These are phyloP conservation scores for Phialophora chinensis DNA, from an alignment of 2,329 filamentous ascomycete genomes.

Conservation along the genomic window DNA sequence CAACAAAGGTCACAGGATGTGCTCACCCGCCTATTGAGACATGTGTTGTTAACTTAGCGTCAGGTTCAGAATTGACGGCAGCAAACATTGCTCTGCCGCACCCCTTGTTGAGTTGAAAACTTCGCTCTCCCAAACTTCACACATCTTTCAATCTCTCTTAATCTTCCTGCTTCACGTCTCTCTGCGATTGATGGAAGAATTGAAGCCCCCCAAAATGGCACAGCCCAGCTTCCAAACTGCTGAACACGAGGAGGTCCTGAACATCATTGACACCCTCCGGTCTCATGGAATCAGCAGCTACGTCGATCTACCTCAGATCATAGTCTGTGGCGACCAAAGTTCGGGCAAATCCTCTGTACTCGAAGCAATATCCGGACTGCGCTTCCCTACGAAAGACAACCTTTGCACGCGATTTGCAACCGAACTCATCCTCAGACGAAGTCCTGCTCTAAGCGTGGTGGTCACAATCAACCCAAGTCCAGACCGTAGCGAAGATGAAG, in stretches of 20 bases:
- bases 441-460: conserved; percentile 45
- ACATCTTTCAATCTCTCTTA: background rate
- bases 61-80: too few relatives aligned
- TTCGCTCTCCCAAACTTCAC: background rate
- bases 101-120: background rate
- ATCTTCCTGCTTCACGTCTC: background rate
- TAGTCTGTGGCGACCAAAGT: conserved; percentile 66
- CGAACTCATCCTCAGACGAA: conserved; percentile 61
- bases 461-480: conserved; percentile 52
- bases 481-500: conserved; percentile 39
- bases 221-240: conserved; percentile 21
- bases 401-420: conserved; percentile 68
- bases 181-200: conserved; percentile 6
- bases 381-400: conserved; percentile 62
- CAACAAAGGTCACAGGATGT: too few relatives aligned
- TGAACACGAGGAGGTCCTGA: conserved; percentile 54
- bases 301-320: conserved; percentile 59
- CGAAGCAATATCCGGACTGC: conserved; percentile 67
- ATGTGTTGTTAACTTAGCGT: too few relatives aligned
- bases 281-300: conserved; percentile 56
- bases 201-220: conserved; percentile 9
- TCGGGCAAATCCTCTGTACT: conserved; percentile 70
- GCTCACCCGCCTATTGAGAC: too few relatives aligned
- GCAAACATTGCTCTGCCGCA: too few relatives aligned
- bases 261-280: conserved; percentile 60